A percentile compares a stretch with the other conserved stretches of the same genome.
Conservation (phyloP, 345 rosid species). For the Kandelia obovata region DNA sequence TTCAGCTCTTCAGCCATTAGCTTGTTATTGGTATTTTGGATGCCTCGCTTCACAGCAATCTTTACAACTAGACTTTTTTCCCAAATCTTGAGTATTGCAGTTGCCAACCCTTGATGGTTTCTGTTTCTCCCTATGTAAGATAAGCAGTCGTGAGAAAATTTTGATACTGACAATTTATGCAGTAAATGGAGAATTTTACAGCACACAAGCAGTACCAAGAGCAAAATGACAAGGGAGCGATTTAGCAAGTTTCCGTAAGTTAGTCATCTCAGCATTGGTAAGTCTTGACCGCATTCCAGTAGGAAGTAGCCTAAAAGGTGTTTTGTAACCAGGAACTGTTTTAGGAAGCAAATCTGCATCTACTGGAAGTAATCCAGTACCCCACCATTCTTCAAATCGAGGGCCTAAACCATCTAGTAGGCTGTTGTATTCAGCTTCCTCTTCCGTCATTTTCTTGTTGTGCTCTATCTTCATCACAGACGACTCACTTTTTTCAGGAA, state of each 20-base stretch:
- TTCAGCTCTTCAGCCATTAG: slow-evolving; percentile 91
- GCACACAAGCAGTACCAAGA: slow-evolving; percentile 57
- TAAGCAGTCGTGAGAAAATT: slow-evolving; percentile 22
- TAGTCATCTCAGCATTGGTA: slow-evolving; percentile 94
- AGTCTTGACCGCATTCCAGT: slow-evolving; percentile 85
- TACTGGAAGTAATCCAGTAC: slow-evolving; percentile 93
- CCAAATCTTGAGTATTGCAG: slow-evolving; percentile 83
- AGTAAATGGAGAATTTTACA: slow-evolving; percentile 6
- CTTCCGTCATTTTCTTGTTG: slow-evolving; percentile 55
- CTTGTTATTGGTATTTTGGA: slow-evolving; percentile 96
- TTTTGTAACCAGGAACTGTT: slow-evolving; percentile 72
- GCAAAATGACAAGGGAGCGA: slow-evolving; percentile 96
- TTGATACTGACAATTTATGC: slow-evolving; percentile 13
- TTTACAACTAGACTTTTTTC: slow-evolving; percentile 85
- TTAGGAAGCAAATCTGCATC: slow-evolving; percentile 91
- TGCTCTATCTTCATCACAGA: slow-evolving; percentile 28
- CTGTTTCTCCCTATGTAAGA: slow-evolving; percentile 76
- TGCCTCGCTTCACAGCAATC: slow-evolving; percentile 94
- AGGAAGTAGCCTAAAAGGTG: slow-evolving; percentile 98
- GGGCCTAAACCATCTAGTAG: slow-evolving; percentile 87
- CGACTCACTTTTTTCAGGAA: slow-evolving; percentile 38
- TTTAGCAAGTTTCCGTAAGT: slow-evolving; percentile 82
- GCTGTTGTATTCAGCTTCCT: slow-evolving; percentile 69
- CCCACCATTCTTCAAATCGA: slow-evolving; percentile 97
- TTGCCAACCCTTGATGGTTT: slow-evolving; percentile 92